Percentiles rank a stretch among this genome's conserved stretches.
These are phyloP conservation scores for Beta vulgaris DNA, from an alignment of 148 eudicot species.

Conservation along the genomic window DNA sequence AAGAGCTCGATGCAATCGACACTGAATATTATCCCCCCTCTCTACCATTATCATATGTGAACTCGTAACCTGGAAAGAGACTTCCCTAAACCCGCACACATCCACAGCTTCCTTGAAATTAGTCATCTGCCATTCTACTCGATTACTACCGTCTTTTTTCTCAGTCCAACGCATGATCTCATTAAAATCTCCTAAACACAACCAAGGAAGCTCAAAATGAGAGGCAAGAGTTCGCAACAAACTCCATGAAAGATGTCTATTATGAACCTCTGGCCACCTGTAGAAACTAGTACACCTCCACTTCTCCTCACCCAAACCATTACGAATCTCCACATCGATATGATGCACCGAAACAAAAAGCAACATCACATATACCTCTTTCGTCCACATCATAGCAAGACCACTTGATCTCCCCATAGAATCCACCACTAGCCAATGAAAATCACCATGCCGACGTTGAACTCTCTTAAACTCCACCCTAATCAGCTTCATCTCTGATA, in stretches of 20 bases:
- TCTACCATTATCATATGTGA: not conserved
- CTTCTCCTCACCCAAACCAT: too few relatives aligned
- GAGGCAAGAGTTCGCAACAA: too few relatives aligned
- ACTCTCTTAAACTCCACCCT: too few relatives aligned
- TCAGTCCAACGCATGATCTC: not conserved
- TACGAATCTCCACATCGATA: too few relatives aligned
- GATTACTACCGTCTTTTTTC: not conserved
- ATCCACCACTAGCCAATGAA: too few relatives aligned
- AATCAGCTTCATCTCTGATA: too few relatives aligned
- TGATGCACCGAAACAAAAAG: too few relatives aligned
- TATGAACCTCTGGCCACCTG: not conserved
- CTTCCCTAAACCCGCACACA: not conserved
- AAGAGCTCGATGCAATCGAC: not conserved
- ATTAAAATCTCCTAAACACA: not conserved
- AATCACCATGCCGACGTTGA: too few relatives aligned
- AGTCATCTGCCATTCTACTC: not conserved
- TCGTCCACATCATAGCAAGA: too few relatives aligned
- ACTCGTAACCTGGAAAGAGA: not conserved
- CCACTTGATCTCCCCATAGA: too few relatives aligned
- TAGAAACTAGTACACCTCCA: not conserved
- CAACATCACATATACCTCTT: too few relatives aligned
- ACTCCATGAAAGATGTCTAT: not conserved
- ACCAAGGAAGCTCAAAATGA: not conserved
- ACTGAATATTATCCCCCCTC: not conserved
- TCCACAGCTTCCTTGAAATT: not conserved